Evolutionary conservation across 2,329 filamentous ascomycete genomes (phyloP).

Genomic region (Grosmannia huntii): DNA sequence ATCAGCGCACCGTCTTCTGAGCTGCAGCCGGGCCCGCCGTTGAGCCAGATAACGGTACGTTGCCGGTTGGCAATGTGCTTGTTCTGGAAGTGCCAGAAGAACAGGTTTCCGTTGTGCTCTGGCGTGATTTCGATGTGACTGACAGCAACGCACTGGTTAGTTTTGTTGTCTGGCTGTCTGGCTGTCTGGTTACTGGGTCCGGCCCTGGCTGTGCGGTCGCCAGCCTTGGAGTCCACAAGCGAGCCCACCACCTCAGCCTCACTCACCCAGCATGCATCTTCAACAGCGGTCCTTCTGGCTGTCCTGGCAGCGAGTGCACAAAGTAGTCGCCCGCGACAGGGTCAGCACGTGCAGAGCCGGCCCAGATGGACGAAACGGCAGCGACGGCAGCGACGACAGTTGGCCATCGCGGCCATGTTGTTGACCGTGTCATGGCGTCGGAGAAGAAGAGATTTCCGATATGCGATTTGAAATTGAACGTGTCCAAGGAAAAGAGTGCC

Average conservation of each 20-base stretch:
- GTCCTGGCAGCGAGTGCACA: conserved; percentile 72
- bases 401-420: conserved; percentile 14
- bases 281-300: conserved; percentile 62
- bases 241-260: background rate
- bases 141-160: background rate
- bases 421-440: background rate
- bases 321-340: conserved; percentile 73
- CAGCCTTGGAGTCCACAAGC: too few relatives aligned
- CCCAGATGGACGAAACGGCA: conserved; percentile 26
- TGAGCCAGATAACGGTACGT: conserved; percentile 90
- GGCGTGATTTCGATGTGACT: conserved; percentile 87
- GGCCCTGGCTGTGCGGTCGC: too few relatives aligned
- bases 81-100: conserved; percentile 98
- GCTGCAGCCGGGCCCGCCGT: conserved; percentile 92
- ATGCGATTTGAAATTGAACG: background rate
- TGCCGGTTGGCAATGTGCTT: conserved; percentile 85
- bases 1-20: conserved; percentile 95
- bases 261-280: conserved; percentile 98
- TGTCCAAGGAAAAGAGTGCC: background rate
- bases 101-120: conserved; percentile 80
- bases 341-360: conserved; percentile 24
- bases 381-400: conserved; percentile 18
- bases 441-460: background rate
- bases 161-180: too few relatives aligned
- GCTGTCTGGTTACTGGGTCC: background rate